phyloP scores from a whole-genome alignment of 164 flowering plant genomes.

The Tetracentron sinense region DNA sequence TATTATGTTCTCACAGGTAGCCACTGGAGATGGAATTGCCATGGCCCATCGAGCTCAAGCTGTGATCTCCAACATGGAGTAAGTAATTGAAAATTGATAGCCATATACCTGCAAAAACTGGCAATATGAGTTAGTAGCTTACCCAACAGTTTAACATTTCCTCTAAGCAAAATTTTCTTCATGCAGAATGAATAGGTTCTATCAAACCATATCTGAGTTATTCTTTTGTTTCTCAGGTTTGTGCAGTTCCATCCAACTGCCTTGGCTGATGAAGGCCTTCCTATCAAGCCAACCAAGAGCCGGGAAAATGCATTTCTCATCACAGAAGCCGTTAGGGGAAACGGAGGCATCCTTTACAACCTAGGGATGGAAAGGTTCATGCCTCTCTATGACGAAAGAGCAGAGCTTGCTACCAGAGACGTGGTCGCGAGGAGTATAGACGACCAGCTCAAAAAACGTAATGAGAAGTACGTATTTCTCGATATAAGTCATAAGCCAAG shows the following conservation, averaged over 20 bases:
- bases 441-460: slow-evolving; percentile 80
- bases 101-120: too few species aligned
- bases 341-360: slow-evolving; percentile 92
- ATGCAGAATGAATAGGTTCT: too few species aligned
- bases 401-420: slow-evolving; percentile 95
- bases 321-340: slow-evolving; percentile 98
- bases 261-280: slow-evolving; percentile 93
- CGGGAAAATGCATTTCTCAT: slow-evolving; percentile 93
- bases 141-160: too few species aligned
- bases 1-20: slow-evolving; percentile 49
- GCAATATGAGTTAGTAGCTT: too few species aligned
- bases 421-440: slow-evolving; percentile 96
- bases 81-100: slow-evolving; percentile 42
- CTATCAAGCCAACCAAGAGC: slow-evolving; percentile 46
- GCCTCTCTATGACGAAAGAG: slow-evolving; percentile 86
- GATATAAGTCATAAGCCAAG: slow-evolving; percentile 84
- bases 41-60: slow-evolving; percentile 98
- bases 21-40: slow-evolving; percentile 97
- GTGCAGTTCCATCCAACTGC: slow-evolving; percentile 99
- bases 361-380: slow-evolving; percentile 83
- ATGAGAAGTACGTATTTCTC: slow-evolving; percentile 81
- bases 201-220: too few species aligned
- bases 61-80: slow-evolving; percentile 98
- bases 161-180: too few species aligned
- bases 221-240: slow-evolving; percentile 48